Evolutionary conservation across 2,329 filamentous ascomycete species (phyloP).

Genomic region (Calonectria ilicicola): DNA sequence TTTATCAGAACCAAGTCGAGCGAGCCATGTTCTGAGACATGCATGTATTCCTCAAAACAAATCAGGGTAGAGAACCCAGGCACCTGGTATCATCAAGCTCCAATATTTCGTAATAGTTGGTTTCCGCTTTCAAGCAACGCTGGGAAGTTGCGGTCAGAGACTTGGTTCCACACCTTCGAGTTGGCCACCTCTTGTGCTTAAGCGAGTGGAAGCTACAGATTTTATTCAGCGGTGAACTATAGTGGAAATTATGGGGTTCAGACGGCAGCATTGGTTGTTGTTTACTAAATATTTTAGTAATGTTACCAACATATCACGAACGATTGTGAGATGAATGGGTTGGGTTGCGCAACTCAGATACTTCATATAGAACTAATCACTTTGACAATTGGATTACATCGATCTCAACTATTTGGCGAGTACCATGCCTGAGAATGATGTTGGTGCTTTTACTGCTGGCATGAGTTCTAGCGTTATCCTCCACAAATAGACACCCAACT

Average conservation of each 20-base stretch:
- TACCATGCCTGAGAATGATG: no score
- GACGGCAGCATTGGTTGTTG: neutral
- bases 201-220: neutral
- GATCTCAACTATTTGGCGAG: no score
- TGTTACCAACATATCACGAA: no score
- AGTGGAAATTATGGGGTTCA: neutral
- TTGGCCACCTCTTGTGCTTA: neutral
- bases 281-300: no score
- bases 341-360: no score
- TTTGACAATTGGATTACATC: no score
- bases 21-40: neutral
- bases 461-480: no score
- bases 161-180: neutral
- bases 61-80: neutral
- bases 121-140: neutral
- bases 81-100: neutral
- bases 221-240: neutral
- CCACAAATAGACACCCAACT: no score
- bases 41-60: neutral
- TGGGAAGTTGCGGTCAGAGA: neutral
- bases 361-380: no score
- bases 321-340: no score
- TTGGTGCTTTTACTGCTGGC: no score
- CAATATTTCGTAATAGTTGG: neutral
- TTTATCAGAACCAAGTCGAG: neutral